phyloP scores from a whole-genome alignment of 148 eudicot genomes.

The Dysphania ambrosioides region DNA sequence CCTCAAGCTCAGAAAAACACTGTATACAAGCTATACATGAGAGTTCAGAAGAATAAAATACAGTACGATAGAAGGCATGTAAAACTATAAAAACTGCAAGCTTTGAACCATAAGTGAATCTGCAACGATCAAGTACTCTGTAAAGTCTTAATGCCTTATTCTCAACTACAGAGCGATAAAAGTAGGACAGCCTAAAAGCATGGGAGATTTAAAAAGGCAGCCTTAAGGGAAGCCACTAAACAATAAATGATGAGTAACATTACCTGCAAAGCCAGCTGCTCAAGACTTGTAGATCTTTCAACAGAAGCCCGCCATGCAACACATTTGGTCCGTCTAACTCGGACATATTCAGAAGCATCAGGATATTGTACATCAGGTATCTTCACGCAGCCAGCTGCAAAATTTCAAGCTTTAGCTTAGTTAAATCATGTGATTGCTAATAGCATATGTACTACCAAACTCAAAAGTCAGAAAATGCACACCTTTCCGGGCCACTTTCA shows the following conservation, averaged over 20 bases:
- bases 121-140: neutral
- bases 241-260: neutral
- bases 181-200: neutral
- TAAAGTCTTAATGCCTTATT: neutral
- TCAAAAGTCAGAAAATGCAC: conserved; percentile 14
- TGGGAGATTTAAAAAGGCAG: neutral
- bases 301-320: conserved; percentile 82
- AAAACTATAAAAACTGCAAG: neutral
- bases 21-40: too few relatives aligned
- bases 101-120: neutral
- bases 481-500: conserved; percentile 93
- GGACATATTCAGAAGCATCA: conserved; percentile 61
- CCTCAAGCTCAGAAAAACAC: too few relatives aligned
- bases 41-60: neutral
- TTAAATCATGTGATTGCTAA: conserved; percentile 6
- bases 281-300: conserved; percentile 60
- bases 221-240: neutral
- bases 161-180: conserved; percentile 4
- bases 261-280: conserved; percentile 95
- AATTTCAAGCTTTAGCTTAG: conserved; percentile 21
- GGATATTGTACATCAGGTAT: conserved; percentile 65
- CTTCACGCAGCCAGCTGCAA: conserved; percentile 70
- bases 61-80: neutral
- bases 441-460: neutral
- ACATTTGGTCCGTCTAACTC: conserved; percentile 60